Percentiles rank a stretch among this genome's conserved stretches.
phyloP scores from a whole-genome alignment of 2,329 filamentous ascomycete genomes.

The Neoascochyta sp. region DNA sequence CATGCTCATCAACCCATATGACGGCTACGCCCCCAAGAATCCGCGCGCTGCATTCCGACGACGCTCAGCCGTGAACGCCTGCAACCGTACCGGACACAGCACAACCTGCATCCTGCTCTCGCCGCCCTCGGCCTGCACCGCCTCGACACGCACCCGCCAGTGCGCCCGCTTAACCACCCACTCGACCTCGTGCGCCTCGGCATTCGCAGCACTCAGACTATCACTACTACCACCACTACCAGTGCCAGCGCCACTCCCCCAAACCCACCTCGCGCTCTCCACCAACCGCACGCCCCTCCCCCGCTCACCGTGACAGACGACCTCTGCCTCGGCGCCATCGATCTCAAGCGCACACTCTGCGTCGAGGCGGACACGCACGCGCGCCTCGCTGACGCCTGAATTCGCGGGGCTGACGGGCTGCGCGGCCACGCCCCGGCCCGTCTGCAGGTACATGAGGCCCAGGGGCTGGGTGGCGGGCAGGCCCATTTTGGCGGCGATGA shows the following conservation, averaged over 20 bases:
- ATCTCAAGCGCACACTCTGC: conserved; percentile 23
- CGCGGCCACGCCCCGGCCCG: conserved; percentile 56
- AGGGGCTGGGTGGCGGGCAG: conserved; percentile 58
- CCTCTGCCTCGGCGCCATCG: conserved; percentile 19
- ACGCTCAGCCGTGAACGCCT: conserved; percentile 64
- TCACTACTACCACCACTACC: conserved; percentile 7
- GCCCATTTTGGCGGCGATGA: conserved; percentile 77
- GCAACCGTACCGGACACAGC: conserved; percentile 71
- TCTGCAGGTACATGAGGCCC: conserved; percentile 62
- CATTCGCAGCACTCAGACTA: no score
- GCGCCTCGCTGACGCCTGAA: conserved; percentile 66
- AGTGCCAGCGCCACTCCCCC: no score
- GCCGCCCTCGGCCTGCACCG: conserved; percentile 39
- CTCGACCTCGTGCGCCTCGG: conserved; percentile 20
- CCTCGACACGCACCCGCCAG: conserved; percentile 56
- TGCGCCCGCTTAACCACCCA: conserved; percentile 40
- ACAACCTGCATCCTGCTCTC: conserved; percentile 63
- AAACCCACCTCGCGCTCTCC: conserved; percentile 10
- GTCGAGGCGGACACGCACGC: conserved; percentile 48
- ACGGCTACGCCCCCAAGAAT: no score
- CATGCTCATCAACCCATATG: no score
- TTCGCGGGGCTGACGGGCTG: conserved; percentile 65
- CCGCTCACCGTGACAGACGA: conserved; percentile 13
- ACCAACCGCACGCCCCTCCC: conserved; percentile 14
- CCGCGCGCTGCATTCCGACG: conserved; percentile 61